Evolutionary conservation across 768 basidiomycete species (phyloP), one percentile per base, ranked within the genome.

Genomic region (Pleurotus eryngii): DNA sequence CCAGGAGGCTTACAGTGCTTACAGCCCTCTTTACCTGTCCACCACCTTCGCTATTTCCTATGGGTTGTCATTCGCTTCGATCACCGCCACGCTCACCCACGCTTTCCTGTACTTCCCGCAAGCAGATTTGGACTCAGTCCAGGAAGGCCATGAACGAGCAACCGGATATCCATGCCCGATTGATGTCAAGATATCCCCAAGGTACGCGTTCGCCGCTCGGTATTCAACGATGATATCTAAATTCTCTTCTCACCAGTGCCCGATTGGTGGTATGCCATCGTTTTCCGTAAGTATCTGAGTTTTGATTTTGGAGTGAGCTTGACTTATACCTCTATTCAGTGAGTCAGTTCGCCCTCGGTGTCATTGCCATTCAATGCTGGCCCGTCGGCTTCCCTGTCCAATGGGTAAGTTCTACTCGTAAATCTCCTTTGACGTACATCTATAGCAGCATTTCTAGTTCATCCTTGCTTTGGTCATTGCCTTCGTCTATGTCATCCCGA

Each of bases 81-180:
- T 93, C 68, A 89, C 90, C 0, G 81, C 90, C 0, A 88, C 87
- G 2, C 66, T 90, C 59, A 82, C 78, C 26, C 92, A 94, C 63
- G 82, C 89, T 0, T 70, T 75, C 68, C 74, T 92, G 38, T 90
- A 81, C 71, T 89, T 85, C 79, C 79, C 83, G 89, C 62, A 87
- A 89, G 66, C 88, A 90, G 65, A 89, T 93, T 55, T 87, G 82
- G 84, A 72, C 69, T 0, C 89, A 91, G 68, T 72, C 85, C 26
- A 83, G 85, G 49, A 81, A 86, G 51, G 80, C 89, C 11, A 80
- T 92, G 72, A 70, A 79, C 46, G 92, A 92, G 63, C 89, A 93
- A 64, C 86, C 89, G 1, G 92, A 94, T 71, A 83, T 94, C 59
- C 92, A 94, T 63, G 89, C 89, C 17, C 82, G 90, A 11, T 76